Conservation (phyloP, 768 basidiomycete species). For the Pholiota molesta region DNA sequence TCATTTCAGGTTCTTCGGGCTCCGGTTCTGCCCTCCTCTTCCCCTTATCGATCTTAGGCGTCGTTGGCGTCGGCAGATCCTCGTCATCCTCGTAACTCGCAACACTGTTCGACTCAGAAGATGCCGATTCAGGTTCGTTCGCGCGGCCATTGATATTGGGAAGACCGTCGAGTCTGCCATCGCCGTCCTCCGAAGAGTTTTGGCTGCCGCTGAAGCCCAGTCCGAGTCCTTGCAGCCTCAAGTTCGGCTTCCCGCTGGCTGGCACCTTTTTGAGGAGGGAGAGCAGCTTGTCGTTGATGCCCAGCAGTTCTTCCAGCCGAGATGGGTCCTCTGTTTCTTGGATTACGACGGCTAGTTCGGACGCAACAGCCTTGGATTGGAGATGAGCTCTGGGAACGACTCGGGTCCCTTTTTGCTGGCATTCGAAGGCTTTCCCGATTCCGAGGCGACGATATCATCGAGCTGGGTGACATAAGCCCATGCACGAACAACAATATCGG, state of each 20-base stretch:
- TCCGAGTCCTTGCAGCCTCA: conserved; percentile 50
- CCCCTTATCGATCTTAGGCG: conserved; percentile 77
- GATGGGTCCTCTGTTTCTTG: conserved; percentile 58
- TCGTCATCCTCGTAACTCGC: conserved; percentile 28
- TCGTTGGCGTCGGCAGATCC: conserved; percentile 44
- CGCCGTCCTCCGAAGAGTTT: conserved; percentile 18
- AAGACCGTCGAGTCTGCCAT: conserved; percentile 27
- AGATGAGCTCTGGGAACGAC: conserved; percentile 38
- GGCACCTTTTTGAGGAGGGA: conserved; percentile 53
- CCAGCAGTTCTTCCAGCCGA: conserved; percentile 68
- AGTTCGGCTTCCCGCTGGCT: conserved; percentile 36
- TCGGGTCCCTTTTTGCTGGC: conserved; percentile 15
- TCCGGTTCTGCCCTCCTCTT: conserved; percentile 73
- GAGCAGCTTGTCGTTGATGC: conserved; percentile 73
- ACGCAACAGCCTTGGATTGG: conserved; percentile 53
- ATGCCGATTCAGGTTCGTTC: conserved; percentile 11
- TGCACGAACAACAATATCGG: conserved; percentile 51
- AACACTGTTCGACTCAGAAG: conserved; percentile 21
- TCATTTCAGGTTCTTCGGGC: conserved; percentile 68
- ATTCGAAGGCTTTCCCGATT: conserved; percentile 21
- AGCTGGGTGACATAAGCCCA: conserved; percentile 43
- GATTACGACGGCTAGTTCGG: conserved; percentile 54
- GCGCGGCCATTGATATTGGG: conserved; percentile 29
- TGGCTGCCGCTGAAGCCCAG: conserved; percentile 34
- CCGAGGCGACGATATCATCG: conserved; percentile 28